Evolutionary conservation across 1,139 yeast genomes (phyloP).

Genomic region (Spathaspora sp.): DNA sequence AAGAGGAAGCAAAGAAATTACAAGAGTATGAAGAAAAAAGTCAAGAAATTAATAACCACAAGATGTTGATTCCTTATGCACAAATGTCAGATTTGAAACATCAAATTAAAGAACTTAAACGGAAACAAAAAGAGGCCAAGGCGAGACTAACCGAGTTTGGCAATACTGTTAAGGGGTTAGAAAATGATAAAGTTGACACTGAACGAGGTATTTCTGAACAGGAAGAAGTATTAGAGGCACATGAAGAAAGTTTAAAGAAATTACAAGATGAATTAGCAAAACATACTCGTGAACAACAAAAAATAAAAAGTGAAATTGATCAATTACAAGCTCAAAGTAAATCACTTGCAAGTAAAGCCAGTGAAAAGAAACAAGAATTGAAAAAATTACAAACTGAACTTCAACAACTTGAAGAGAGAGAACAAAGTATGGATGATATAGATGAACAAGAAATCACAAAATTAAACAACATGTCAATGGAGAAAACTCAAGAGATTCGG

Average conservation of each 20-base stretch:
- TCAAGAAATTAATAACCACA: constrained; percentile 47
- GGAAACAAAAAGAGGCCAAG: constrained; percentile 42
- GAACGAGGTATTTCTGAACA: neutral
- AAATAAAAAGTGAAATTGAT: constrained; percentile 5
- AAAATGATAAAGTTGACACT: constrained; percentile 6
- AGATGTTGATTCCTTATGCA: constrained; percentile 60
- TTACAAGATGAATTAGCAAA: neutral
- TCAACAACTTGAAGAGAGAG: constrained; percentile 15
- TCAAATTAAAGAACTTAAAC: constrained; percentile 40
- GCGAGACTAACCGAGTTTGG: constrained; percentile 30
- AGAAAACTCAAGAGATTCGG: constrained; percentile 15
- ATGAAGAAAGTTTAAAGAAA: neutral
- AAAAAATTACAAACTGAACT: constrained; percentile 17
- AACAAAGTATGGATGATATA: constrained; percentile 14
- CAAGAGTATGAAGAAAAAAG: constrained; percentile 41
- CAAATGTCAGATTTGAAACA: constrained; percentile 53
- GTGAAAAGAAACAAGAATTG: constrained; percentile 25
- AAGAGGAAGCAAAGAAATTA: constrained; percentile 39
- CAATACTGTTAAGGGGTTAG: constrained; percentile 28
- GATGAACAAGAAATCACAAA: constrained; percentile 19
- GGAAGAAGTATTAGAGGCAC: neutral
- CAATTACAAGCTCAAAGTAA: constrained; percentile 9
- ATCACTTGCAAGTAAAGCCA: constrained; percentile 17
- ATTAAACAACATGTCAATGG: constrained; percentile 14
- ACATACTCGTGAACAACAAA: constrained; percentile 8